These are phyloP conservation scores for Botrytis byssoidea DNA, from an alignment of 2,329 filamentous ascomycete genomes.

Conservation along the genomic window DNA sequence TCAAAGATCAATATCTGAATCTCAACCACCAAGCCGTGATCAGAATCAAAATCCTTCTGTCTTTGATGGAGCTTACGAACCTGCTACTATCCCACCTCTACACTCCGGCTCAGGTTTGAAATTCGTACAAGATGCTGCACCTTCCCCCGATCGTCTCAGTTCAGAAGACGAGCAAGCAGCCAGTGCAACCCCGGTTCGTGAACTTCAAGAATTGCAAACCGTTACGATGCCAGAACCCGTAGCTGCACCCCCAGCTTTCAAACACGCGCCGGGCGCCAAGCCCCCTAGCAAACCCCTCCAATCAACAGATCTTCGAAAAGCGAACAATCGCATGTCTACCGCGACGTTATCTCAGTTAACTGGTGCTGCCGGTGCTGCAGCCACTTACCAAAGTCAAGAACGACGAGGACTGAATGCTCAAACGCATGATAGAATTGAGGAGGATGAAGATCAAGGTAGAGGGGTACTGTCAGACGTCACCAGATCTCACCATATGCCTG, in stretches of 20 bases:
- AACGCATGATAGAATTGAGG: conserved; percentile 30
- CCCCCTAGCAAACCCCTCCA: conserved; percentile 70
- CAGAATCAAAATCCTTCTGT: conserved; percentile 26
- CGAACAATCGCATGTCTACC: conserved; percentile 79
- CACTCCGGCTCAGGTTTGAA: conserved; percentile 40
- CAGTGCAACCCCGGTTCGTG: conserved; percentile 45
- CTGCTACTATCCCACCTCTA: conserved; percentile 33
- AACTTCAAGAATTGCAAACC: conserved; percentile 57
- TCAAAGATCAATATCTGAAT: conserved; percentile 39
- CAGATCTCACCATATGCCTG: conserved; percentile 38
- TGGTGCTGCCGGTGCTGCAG: conserved; percentile 58
- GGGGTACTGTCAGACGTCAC: conserved; percentile 42
- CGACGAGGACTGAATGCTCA: conserved; percentile 28
- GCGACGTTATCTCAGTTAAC: conserved; percentile 79
- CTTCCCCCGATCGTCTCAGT: conserved; percentile 53
- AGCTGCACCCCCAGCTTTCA: conserved; percentile 73
- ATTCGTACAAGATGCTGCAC: conserved; percentile 47
- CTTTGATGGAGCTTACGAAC: conserved; percentile 35
- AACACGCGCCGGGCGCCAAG: conserved; percentile 68
- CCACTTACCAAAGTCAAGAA: conserved; percentile 42
- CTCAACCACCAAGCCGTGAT: conserved; percentile 33
- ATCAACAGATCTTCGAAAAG: conserved; percentile 73
- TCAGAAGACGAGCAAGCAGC: conserved; percentile 55
- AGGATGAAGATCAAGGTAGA: conserved; percentile 41
- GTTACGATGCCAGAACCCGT: conserved; percentile 69